A percentile compares a stretch with the other conserved stretches of the same genome.
Conservation (phyloP, 352 stramenopile species). For the Phytophthora pisi region DNA sequence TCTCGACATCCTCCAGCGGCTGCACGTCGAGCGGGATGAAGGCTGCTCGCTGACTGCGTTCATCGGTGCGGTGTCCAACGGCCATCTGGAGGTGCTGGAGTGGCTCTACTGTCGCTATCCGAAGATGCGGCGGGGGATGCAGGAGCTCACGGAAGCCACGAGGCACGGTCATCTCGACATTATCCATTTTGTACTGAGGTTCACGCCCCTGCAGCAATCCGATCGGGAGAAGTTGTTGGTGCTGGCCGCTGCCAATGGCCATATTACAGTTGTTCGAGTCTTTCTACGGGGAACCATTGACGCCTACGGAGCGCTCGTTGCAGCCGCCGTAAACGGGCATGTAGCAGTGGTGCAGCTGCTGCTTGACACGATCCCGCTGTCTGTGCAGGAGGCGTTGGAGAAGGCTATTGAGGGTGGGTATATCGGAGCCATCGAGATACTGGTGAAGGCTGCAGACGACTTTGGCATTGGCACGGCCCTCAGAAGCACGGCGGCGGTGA, state of each 20-base stretch:
- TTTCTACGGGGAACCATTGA: neutral
- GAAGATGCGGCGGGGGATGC: neutral
- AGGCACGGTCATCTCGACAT: neutral
- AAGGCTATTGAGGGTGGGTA: neutral
- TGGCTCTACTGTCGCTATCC: neutral
- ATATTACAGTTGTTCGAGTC: neutral
- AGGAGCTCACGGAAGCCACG: neutral
- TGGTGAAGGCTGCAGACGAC: neutral
- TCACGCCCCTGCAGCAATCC: neutral
- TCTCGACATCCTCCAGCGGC: constrained; percentile 9
- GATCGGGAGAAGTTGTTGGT: neutral
- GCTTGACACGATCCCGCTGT: neutral
- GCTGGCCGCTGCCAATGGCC: neutral
- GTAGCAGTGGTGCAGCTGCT: neutral
- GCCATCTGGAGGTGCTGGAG: constrained; percentile 3
- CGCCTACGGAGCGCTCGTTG: neutral
- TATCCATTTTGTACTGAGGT: neutral
- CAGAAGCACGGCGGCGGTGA: neutral
- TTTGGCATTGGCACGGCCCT: neutral
- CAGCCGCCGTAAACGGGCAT: neutral
- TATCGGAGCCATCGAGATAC: neutral
- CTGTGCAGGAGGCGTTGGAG: neutral
- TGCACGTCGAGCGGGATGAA: constrained; percentile 9
- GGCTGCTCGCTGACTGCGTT: constrained; percentile 11
- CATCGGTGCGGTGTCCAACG: constrained; percentile 1